Percentiles rank a stretch among this genome's conserved stretches.
phyloP scores from a whole-genome alignment of 116 monocot genomes.

The Dioscorea cayenensis region DNA sequence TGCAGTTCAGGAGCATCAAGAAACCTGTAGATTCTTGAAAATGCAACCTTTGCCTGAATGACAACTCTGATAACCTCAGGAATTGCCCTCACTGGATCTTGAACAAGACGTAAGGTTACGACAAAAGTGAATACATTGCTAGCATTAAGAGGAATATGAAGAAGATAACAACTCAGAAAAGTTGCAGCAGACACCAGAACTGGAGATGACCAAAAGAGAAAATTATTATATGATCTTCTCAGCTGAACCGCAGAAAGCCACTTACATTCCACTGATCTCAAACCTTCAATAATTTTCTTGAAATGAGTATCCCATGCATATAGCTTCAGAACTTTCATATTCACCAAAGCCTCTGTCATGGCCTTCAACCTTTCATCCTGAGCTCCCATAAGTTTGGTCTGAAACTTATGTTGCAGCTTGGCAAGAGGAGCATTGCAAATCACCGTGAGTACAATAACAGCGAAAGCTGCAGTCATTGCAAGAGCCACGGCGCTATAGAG shows the following conservation, averaged over 20 bases:
- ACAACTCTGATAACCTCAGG: slow-evolving; percentile 78
- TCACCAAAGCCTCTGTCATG: slow-evolving; percentile 69
- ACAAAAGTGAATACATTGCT: slow-evolving; percentile 90
- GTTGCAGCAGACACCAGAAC: slow-evolving; percentile 71
- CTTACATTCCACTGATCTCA: slow-evolving; percentile 51
- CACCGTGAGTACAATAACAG: slow-evolving; percentile 70
- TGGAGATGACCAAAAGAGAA: slow-evolving; percentile 83
- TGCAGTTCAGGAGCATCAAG: slow-evolving; percentile 68
- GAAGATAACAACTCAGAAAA: slow-evolving; percentile 70
- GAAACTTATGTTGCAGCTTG: slow-evolving; percentile 77
- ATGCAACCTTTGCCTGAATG: slow-evolving; percentile 84
- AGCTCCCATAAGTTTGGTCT: slow-evolving; percentile 71
- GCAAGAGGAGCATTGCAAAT: slow-evolving; percentile 68
- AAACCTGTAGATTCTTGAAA: slow-evolving; percentile 53
- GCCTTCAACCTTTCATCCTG: slow-evolving; percentile 83
- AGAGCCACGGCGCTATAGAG: slow-evolving; percentile 71
- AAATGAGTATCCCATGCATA: slow-evolving; percentile 88
- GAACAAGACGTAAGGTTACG: slow-evolving; percentile 76
- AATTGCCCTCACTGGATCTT: slow-evolving; percentile 76
- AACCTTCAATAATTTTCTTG: slow-evolving; percentile 43
- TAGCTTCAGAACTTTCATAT: slow-evolving; percentile 88
- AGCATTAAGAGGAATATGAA: slow-evolving; percentile 57
- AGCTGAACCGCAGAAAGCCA: slow-evolving; percentile 73
- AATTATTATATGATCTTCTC: slow-evolving; percentile 60
- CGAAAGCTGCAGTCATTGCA: slow-evolving; percentile 60